A percentile compares a stretch with the other conserved stretches of the same genome.
Conservation (phyloP, 306 rosid genomes). For the Rosa persica region DNA sequence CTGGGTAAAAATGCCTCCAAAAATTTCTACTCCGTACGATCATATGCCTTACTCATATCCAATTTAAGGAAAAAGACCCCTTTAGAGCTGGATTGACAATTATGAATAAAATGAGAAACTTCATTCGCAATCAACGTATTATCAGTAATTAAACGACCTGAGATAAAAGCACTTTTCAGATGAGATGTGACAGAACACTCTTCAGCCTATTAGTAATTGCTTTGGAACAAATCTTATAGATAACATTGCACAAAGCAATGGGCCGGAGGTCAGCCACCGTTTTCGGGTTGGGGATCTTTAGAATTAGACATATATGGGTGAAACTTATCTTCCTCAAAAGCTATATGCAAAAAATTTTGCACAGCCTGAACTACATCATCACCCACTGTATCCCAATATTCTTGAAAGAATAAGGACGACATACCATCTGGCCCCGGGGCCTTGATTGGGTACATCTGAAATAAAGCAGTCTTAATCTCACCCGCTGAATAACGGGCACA, state of each 20-base stretch:
- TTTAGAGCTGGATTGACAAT: too few relatives aligned
- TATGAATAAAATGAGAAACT: neutral
- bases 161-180: too few relatives aligned
- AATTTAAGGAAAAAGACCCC: neutral
- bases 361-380: neutral
- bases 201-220: neutral
- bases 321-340: neutral
- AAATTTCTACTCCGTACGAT: neutral
- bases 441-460: neutral
- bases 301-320: neutral
- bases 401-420: neutral
- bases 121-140: neutral
- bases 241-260: too few relatives aligned
- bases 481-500: neutral
- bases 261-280: neutral
- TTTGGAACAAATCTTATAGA: neutral
- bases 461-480: neutral
- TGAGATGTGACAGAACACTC: accelerated
- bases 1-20: neutral
- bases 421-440: neutral
- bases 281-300: neutral
- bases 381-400: neutral
- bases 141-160: neutral
- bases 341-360: neutral
- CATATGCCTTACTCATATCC: neutral